A percentile compares a stretch with the other conserved stretches of the same genome.
phyloP scores from a whole-genome alignment of 2,329 filamentous ascomycete species.

The Fusarium albidum region DNA sequence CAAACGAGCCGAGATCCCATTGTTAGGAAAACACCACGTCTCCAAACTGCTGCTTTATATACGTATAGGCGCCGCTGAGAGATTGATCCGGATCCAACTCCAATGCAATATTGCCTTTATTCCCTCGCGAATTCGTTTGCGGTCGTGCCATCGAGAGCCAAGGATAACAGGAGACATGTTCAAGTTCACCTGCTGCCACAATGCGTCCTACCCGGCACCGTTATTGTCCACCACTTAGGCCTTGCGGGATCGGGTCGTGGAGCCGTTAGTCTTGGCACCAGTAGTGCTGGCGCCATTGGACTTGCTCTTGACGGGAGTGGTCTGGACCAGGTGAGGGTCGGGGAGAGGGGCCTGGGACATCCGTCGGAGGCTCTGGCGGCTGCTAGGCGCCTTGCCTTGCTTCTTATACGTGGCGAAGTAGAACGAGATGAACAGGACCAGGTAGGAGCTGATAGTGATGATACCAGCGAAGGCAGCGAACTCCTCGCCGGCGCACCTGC shows the following conservation, averaged over 20 bases:
- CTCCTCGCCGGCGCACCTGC: conserved; percentile 93
- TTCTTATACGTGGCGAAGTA: conserved; percentile 97
- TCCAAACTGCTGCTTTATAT: conserved; percentile 39
- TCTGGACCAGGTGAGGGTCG: conserved; percentile 74
- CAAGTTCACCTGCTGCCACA: background rate
- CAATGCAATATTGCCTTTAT: conserved; percentile 19
- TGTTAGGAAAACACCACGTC: conserved; percentile 31
- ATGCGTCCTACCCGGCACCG: background rate
- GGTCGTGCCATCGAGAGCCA: conserved; percentile 13
- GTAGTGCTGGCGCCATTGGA: conserved; percentile 62
- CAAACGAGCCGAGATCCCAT: conserved; percentile 28
- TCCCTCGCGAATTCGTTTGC: conserved; percentile 17
- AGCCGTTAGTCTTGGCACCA: conserved; percentile 65
- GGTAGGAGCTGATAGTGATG: conserved; percentile 90
- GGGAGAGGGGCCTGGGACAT: conserved; percentile 75
- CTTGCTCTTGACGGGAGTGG: conserved; percentile 53
- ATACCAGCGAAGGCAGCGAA: conserved; percentile 95
- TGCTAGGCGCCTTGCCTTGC: conserved; percentile 79
- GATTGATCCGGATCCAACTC: conserved; percentile 31
- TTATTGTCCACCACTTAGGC: conserved; percentile 49
- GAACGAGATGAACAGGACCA: conserved; percentile 98
- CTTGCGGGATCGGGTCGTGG: conserved; percentile 74
- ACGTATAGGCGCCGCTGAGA: conserved; percentile 32
- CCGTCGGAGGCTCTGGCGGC: conserved; percentile 77
- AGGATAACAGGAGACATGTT: background rate